phyloP scores from a whole-genome alignment of 257 asterid species.

The Verbascum thapsus region DNA sequence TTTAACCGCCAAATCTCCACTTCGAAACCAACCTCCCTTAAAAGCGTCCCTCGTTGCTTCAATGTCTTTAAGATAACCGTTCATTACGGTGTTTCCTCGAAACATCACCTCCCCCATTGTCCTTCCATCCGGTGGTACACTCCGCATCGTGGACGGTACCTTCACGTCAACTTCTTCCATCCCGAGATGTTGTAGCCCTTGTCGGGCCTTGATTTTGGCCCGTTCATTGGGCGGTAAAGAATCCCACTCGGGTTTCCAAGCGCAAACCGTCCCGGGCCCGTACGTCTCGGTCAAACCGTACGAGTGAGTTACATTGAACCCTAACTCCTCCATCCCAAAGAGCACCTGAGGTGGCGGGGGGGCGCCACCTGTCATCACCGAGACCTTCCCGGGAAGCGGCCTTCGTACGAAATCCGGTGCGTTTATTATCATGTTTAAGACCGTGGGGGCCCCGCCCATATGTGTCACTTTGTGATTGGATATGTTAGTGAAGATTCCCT shows the following conservation, averaged over 20 bases:
- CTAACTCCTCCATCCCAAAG: conserved; percentile 43
- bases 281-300: conserved; percentile 80
- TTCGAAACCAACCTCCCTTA: conserved; percentile 72
- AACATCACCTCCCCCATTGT: conserved; percentile 73
- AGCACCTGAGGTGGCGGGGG: conserved; percentile 50
- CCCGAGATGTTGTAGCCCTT: conserved; percentile 49
- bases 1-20: conserved; percentile 65
- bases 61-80: conserved; percentile 54
- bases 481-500: conserved; percentile 42
- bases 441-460: conserved; percentile 61
- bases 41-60: conserved; percentile 56
- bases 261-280: conserved; percentile 51
- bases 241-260: conserved; percentile 48
- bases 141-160: conserved; percentile 55
- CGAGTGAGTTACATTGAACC: conserved; percentile 44
- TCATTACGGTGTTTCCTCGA: conserved; percentile 65
- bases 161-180: conserved; percentile 59
- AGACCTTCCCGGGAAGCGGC: conserved; percentile 41
- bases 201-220: conserved; percentile 39
- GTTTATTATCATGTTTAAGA: conserved; percentile 49
- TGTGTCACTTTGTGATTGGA: conserved; percentile 54
- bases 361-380: conserved; percentile 52
- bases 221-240: conserved; percentile 23
- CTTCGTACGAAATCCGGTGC: conserved; percentile 25
- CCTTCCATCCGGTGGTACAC: conserved; percentile 60